Evolutionary conservation across 768 basidiomycete species (phyloP).

Genomic region (Neoboletus brunneissimus): DNA sequence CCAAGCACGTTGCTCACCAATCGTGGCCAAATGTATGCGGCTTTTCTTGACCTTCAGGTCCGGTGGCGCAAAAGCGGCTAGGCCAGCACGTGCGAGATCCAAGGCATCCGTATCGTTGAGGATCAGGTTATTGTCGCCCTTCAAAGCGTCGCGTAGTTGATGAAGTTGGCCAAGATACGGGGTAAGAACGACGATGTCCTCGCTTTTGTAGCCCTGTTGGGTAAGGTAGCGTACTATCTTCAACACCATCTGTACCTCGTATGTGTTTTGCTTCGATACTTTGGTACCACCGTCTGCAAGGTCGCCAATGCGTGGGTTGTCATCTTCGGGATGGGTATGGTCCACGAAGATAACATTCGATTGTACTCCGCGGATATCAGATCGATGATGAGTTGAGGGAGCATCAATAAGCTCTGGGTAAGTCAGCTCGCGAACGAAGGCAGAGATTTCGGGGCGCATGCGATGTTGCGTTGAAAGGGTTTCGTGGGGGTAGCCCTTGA

Average conservation of each 20-base stretch:
- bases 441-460: slow-evolving; percentile 72
- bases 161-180: slow-evolving; percentile 67
- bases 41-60: slow-evolving; percentile 37
- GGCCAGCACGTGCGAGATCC: slow-evolving; percentile 57
- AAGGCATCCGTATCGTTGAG: slow-evolving; percentile 59
- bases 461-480: slow-evolving; percentile 60
- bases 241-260: slow-evolving; percentile 60
- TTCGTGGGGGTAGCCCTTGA: slow-evolving; percentile 58
- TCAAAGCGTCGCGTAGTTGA: slow-evolving; percentile 44
- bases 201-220: slow-evolving; percentile 65
- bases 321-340: slow-evolving; percentile 57
- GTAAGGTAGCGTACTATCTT: slow-evolving; percentile 63
- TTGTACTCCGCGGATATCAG: slow-evolving; percentile 50
- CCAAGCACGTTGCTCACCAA: slow-evolving; percentile 41
- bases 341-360: slow-evolving; percentile 63
- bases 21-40: slow-evolving; percentile 57
- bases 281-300: slow-evolving; percentile 41
- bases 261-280: slow-evolving; percentile 58
- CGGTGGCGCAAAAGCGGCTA: slow-evolving; percentile 35
- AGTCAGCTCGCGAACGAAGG: slow-evolving; percentile 59
- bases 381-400: slow-evolving; percentile 43
- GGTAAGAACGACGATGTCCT: slow-evolving; percentile 63
- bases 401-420: slow-evolving; percentile 66
- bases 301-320: slow-evolving; percentile 39
- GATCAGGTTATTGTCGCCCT: slow-evolving; percentile 49